phyloP scores from a whole-genome alignment of 768 basidiomycete genomes.

The Ramaria sp. region DNA sequence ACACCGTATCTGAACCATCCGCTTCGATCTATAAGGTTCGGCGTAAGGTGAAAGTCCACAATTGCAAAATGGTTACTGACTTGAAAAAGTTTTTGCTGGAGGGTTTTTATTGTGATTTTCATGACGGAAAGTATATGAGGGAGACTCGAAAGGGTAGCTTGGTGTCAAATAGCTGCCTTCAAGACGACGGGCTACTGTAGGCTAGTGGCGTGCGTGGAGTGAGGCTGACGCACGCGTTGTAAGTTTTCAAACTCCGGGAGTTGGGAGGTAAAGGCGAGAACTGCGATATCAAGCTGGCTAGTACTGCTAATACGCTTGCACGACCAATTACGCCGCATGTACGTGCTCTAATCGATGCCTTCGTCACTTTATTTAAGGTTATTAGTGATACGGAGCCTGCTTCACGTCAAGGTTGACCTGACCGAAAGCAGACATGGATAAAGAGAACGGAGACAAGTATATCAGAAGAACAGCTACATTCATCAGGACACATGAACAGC shows the following conservation, averaged over 20 bases:
- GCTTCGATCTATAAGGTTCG: conserved; percentile 51
- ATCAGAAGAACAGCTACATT: conserved; percentile 58
- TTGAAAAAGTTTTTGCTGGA: conserved; percentile 86
- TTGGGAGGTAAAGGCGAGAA: background rate
- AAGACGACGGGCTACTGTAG: background rate
- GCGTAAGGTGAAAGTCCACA: background rate
- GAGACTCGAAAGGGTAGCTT: background rate
- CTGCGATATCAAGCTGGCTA: background rate
- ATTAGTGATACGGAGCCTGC: background rate
- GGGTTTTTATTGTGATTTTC: conserved; percentile 93
- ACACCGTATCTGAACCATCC: conserved; percentile 65
- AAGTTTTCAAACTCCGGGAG: background rate
- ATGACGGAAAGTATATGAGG: conserved; percentile 31
- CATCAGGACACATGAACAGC: conserved; percentile 60
- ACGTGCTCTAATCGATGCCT: background rate
- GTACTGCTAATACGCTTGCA: background rate
- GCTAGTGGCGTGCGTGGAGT: conserved; percentile 6
- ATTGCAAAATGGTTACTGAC: conserved; percentile 26
- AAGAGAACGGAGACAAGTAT: conserved; percentile 65
- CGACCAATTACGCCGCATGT: background rate
- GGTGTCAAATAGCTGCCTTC: background rate
- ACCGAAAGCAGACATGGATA: conserved; percentile 26
- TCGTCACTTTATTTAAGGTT: background rate
- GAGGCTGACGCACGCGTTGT: background rate
- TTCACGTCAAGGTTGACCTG: background rate